A percentile compares a stretch with the other conserved stretches of the same genome.
phyloP scores from a whole-genome alignment of 2,329 filamentous ascomycete genomes.

The Basipetospora chlamydospora region DNA sequence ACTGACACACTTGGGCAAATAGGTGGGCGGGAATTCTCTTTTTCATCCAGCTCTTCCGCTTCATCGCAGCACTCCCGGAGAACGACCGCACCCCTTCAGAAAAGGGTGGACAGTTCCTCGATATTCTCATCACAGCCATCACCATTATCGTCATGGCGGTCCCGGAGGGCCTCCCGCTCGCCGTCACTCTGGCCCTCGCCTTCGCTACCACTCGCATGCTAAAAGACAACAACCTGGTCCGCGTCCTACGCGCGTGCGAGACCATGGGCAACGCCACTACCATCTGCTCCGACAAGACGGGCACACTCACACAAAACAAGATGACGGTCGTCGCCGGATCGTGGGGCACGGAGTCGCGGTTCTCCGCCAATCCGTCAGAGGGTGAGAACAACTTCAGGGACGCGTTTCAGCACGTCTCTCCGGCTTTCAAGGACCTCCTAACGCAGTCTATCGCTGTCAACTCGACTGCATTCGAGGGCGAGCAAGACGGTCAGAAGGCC shows the following conservation, averaged over 20 bases:
- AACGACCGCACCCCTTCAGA: constrained; percentile 32
- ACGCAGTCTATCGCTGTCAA: constrained; percentile 37
- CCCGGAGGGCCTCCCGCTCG: constrained; percentile 50
- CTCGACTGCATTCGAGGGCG: constrained; percentile 40
- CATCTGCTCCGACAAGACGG: constrained; percentile 43
- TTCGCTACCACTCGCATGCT: constrained; percentile 57
- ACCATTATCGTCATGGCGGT: constrained; percentile 54
- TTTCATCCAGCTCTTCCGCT: constrained; percentile 64
- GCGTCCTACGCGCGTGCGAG: constrained; percentile 52
- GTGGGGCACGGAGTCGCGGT: constrained; percentile 24
- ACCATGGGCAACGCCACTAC: constrained; percentile 61
- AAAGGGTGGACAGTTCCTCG: constrained; percentile 43
- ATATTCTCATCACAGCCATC: constrained; percentile 45
- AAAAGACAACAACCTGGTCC: constrained; percentile 56
- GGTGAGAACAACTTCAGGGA: not conserved
- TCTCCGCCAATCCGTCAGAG: not conserved
- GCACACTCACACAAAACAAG: constrained; percentile 39
- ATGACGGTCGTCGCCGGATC: constrained; percentile 62
- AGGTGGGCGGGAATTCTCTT: constrained; percentile 52
- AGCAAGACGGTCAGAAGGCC: constrained; percentile 25
- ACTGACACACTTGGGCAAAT: constrained; percentile 17
- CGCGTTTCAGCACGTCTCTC: not conserved
- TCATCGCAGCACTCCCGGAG: constrained; percentile 45
- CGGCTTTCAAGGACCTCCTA: constrained; percentile 12
- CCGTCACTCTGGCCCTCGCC: constrained; percentile 52